Base-by-base conservation (phyloP, 73 alveolate genomes). In the Tetrahymena thermophila region DNA sequence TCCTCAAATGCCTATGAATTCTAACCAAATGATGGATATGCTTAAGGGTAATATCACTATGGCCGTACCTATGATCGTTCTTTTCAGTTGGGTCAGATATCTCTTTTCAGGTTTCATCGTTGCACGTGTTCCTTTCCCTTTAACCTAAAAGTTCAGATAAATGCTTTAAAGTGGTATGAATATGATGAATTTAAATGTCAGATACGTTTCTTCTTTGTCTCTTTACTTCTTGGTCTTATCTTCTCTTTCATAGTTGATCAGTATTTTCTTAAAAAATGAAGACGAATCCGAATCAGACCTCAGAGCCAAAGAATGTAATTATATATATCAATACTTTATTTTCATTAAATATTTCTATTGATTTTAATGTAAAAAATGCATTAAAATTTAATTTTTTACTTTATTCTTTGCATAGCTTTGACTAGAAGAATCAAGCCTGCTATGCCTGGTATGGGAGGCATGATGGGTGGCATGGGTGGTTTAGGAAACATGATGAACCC, bases 81-180 rank as follows among this genome's bases (percentile, higher is more conserved):
- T 94, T 19, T 94, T 40, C 35, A 50, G 71, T 34, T 96, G 96
- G 97, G 97, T 96, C 84, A 71, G 85, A 23, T 93, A 96, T 84
- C 95, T 96, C 93, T 96, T 95, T 43, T 93, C 96, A 35, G 98
- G 98, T 42, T 96, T 94, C 84, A 96, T 96, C 17, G 57, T 57
- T 55, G 98, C 96, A 3, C 96, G 93, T 56, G 94, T 96, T 13
- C 98, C 98, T 28, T 96, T 96, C 94, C 96, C 97, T 35, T 57
- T 96, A 34, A 95, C 98, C 37, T 43, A 96, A 93, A 96, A 95
- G 85, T 96, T 96, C 83, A 96, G 98, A 96, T 35, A 94, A 42
- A 96, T 96, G 98, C 94, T 95, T 34, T 94, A 96, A 34, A 95
- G 97, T 55, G 98, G 98, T 57, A 96, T 96, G 31, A 97, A 96